Evolutionary conservation across 441 rosid genomes (phyloP).

Genomic region (Adansonia grandidieri): DNA sequence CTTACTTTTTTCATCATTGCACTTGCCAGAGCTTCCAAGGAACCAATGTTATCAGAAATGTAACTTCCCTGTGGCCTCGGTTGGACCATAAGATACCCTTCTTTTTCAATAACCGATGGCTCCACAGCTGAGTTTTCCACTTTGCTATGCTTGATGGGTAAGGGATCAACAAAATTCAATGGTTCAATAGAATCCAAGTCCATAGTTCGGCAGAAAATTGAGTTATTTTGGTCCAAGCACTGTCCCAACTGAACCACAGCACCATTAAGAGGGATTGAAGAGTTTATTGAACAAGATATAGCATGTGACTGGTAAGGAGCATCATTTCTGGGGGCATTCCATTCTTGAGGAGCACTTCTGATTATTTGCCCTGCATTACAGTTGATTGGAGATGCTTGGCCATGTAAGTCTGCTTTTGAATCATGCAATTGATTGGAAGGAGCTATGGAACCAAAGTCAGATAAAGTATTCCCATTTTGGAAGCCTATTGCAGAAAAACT

Average conservation of each 20-base stretch:
- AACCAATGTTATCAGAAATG: slow-evolving; percentile 48
- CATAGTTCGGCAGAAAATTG: slow-evolving; percentile 39
- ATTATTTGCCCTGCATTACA: slow-evolving; percentile 37
- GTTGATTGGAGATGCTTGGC: too few relatives aligned
- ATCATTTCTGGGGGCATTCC: slow-evolving; percentile 45
- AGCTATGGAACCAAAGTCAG: too few relatives aligned
- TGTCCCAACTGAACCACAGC: slow-evolving; percentile 32
- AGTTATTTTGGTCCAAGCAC: slow-evolving; percentile 44
- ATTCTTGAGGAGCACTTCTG: slow-evolving; percentile 35
- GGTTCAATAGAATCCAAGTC: slow-evolving; percentile 48
- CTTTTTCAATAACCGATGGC: slow-evolving; percentile 42
- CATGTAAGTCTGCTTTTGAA: too few relatives aligned
- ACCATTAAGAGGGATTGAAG: slow-evolving; percentile 37
- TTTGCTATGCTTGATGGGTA: slow-evolving; percentile 42
- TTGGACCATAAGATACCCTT: slow-evolving; percentile 47
- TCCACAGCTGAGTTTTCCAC: slow-evolving; percentile 44
- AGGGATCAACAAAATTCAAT: slow-evolving; percentile 39
- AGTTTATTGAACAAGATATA: slow-evolving; percentile 35
- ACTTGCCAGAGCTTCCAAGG: slow-evolving; percentile 65
- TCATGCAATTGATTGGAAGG: too few relatives aligned
- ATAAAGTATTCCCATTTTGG: too few relatives aligned
- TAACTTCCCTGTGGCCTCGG: slow-evolving; percentile 49
- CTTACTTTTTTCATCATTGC: slow-evolving; percentile 68
- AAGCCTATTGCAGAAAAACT: too few relatives aligned
- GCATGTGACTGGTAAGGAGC: slow-evolving; percentile 38